Evolutionary conservation across 345 rosid species (phyloP).

Genomic region (Dovyalis caffra): DNA sequence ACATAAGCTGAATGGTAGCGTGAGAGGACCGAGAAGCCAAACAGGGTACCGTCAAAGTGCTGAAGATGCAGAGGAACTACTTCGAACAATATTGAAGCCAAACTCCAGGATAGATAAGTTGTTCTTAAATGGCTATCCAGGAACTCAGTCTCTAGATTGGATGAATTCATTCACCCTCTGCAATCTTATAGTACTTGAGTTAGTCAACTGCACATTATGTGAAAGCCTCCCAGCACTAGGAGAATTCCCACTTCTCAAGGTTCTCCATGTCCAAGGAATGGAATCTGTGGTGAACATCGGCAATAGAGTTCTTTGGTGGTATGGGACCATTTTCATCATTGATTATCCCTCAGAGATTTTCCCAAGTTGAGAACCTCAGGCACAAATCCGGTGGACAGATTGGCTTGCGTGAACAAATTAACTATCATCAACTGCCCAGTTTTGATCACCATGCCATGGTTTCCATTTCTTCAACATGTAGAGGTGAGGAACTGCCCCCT

Average conservation of each 20-base stretch:
- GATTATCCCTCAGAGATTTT: constrained; percentile 9
- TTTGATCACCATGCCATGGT: constrained; percentile 21
- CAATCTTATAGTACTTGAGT: constrained; percentile 11
- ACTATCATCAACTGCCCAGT: constrained; percentile 13
- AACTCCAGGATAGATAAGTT: constrained; percentile 6
- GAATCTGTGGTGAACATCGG: constrained; percentile 15
- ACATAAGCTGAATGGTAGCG: neutral
- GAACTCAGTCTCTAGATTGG: constrained; percentile 20
- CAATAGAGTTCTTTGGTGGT: constrained; percentile 17
- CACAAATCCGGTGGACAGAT: constrained; percentile 11
- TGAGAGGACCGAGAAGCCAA: neutral
- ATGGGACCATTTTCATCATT: constrained; percentile 7
- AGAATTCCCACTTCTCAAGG: constrained; percentile 20
- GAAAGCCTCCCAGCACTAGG: constrained; percentile 21
- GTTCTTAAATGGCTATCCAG: constrained; percentile 11
- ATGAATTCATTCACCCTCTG: constrained; percentile 3
- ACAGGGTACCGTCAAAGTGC: neutral
- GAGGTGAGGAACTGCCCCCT: constrained; percentile 13
- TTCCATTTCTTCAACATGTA: constrained; percentile 22
- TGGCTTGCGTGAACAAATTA: constrained; percentile 15
- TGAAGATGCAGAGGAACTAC: rapidly evolving
- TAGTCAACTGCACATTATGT: constrained; percentile 14
- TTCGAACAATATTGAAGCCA: constrained; percentile 10
- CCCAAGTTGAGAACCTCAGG: constrained; percentile 18
- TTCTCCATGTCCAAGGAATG: constrained; percentile 13